Conservation (phyloP, 192 early-diverging fungal species). For the Mortierella claussenii region DNA sequence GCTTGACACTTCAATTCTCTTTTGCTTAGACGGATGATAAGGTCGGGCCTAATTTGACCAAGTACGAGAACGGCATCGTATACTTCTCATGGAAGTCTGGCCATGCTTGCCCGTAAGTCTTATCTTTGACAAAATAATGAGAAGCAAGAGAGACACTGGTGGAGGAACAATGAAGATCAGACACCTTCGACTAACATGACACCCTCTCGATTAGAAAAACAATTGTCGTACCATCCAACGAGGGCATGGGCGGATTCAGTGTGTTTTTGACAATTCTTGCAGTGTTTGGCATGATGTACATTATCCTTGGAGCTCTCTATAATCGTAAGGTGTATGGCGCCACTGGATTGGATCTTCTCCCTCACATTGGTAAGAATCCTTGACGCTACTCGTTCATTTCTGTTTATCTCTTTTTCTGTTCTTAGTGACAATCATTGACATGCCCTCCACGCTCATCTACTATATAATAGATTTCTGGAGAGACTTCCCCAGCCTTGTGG, state of each 20-base stretch:
- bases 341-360: slow-evolving; percentile 35
- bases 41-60: slow-evolving; percentile 10
- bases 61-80: slow-evolving; percentile 20
- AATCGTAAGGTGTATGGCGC: slow-evolving; percentile 44
- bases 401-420: too few species aligned
- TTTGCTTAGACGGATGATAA: slow-evolving; percentile 45
- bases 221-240: slow-evolving; percentile 6
- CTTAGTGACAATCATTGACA: too few species aligned
- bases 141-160: too few species aligned
- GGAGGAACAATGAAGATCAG: too few species aligned
- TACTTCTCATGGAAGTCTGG: slow-evolving; percentile 35
- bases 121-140: too few species aligned
- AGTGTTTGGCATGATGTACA: slow-evolving; percentile 24
- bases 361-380: slow-evolving; percentile 28
- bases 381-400: too few species aligned
- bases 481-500: slow-evolving; percentile 42
- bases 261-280: slow-evolving; percentile 29
- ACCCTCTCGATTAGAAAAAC: neutral
- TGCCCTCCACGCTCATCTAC: neutral
- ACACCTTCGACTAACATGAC: too few species aligned
- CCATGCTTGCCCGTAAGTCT: slow-evolving; percentile 40
- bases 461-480: slow-evolving; percentile 36
- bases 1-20: too few species aligned
- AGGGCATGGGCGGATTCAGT: slow-evolving; percentile 42
- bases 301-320: slow-evolving; percentile 29